A percentile compares a stretch with the other conserved stretches of the same genome.
phyloP scores from a whole-genome alignment of 2,329 filamentous ascomycete species.

The Parastagonospora nodorum region DNA sequence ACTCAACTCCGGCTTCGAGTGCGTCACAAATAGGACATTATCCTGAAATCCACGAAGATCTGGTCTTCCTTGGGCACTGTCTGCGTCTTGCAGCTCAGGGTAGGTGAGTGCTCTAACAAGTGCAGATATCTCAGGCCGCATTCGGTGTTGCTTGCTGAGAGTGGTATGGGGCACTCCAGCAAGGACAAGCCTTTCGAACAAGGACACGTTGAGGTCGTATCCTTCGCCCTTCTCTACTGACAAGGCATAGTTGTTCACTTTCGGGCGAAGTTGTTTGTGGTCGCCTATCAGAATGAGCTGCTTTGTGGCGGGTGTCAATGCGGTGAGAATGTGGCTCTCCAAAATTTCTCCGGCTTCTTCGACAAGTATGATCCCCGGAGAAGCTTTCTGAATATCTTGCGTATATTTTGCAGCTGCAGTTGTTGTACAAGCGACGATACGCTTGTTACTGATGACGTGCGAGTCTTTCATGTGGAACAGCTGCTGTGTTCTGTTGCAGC shows the following conservation, averaged over 20 bases:
- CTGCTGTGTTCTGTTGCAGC: conserved; percentile 47
- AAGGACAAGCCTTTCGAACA: conserved; percentile 71
- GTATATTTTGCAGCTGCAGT: conserved; percentile 69
- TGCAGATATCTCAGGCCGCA: conserved; percentile 69
- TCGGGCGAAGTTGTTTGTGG: conserved; percentile 73
- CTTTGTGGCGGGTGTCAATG: conserved; percentile 60
- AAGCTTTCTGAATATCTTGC: conserved; percentile 58
- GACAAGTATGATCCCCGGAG: conserved; percentile 66
- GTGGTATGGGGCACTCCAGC: conserved; percentile 60
- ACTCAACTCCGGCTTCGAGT: conserved; percentile 59
- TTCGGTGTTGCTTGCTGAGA: conserved; percentile 68
- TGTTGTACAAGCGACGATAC: conserved; percentile 73
- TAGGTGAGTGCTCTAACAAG: conserved; percentile 66
- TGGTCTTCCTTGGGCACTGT: conserved; percentile 54
- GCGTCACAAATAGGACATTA: conserved; percentile 70
- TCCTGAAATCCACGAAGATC: conserved; percentile 62
- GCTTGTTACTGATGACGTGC: conserved; percentile 55
- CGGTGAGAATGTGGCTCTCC: conserved; percentile 68
- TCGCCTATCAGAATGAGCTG: conserved; percentile 75
- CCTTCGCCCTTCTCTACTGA: conserved; percentile 68
- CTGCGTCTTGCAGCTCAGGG: conserved; percentile 62
- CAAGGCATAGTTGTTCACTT: conserved; percentile 65
- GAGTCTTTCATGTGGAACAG: conserved; percentile 32
- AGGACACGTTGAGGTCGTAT: conserved; percentile 68
- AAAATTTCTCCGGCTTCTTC: conserved; percentile 78